A percentile compares a stretch with the other conserved stretches of the same genome.
These are phyloP conservation scores for Podosphaera fusca DNA, from an alignment of 2,329 filamentous ascomycete species.

Conservation along the genomic window DNA sequence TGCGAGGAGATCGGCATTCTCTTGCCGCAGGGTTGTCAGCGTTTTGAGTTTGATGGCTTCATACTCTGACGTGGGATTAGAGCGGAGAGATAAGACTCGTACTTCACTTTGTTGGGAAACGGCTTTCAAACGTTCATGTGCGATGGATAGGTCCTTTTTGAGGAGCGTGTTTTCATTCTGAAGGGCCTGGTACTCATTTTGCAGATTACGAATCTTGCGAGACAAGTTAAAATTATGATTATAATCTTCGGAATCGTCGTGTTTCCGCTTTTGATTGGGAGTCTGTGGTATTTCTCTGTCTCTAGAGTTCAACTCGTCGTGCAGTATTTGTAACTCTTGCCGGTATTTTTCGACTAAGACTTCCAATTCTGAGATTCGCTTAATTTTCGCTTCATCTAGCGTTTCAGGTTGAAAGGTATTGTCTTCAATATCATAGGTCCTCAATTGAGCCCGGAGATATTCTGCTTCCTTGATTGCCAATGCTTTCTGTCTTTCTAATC, in stretches of 20 bases:
- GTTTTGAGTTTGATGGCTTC: constrained; percentile 70
- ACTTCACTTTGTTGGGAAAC: constrained; percentile 47
- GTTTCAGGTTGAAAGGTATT: constrained; percentile 61
- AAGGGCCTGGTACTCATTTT: constrained; percentile 48
- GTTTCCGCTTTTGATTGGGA: constrained; percentile 40
- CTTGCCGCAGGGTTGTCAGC: constrained; percentile 51
- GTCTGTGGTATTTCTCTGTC: constrained; percentile 23
- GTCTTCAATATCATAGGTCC: constrained; percentile 72
- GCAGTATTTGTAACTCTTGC: constrained; percentile 49
- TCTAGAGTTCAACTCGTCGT: constrained; percentile 46
- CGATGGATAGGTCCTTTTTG: constrained; percentile 51
- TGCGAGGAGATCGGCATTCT: constrained; percentile 63
- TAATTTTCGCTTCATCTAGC: constrained; percentile 50
- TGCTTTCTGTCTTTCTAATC: constrained; percentile 65
- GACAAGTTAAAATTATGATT: constrained; percentile 59
- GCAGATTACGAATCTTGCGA: constrained; percentile 71
- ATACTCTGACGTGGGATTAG: constrained; percentile 74
- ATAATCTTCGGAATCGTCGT: constrained; percentile 29
- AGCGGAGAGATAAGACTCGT: constrained; percentile 62
- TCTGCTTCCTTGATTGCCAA: constrained; percentile 84
- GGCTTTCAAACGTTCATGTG: constrained; percentile 46
- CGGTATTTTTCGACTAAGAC: constrained; percentile 73
- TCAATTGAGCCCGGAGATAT: constrained; percentile 77
- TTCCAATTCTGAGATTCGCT: constrained; percentile 63
- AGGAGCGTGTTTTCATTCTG: constrained; percentile 50